Conservation (phyloP, 2,329 filamentous ascomycete genomes). For the Fusarium albosuccineum region DNA sequence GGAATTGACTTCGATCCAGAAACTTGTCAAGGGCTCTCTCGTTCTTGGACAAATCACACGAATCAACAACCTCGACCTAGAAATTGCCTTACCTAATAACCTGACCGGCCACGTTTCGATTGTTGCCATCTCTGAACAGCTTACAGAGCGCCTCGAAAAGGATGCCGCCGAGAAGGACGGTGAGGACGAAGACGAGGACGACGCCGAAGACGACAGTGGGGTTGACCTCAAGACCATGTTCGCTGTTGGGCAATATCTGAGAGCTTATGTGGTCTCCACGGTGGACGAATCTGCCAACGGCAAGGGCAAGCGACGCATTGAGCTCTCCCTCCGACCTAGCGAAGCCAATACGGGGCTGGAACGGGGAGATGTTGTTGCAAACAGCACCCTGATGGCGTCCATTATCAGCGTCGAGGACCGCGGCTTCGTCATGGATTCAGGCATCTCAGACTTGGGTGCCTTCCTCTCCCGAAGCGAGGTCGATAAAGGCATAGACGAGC, state of each 20-base stretch:
- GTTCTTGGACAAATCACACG: conserved; percentile 88
- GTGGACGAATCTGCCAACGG: conserved; percentile 71
- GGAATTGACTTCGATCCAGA: conserved; percentile 63
- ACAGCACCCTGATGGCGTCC: conserved; percentile 87
- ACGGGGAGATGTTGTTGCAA: conserved; percentile 78
- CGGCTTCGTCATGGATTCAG: conserved; percentile 92
- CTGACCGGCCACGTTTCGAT: conserved; percentile 90
- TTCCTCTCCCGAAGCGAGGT: conserved; percentile 91
- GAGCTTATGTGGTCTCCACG: conserved; percentile 85
- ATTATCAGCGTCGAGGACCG: conserved; percentile 96
- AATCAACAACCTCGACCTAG: conserved; percentile 83
- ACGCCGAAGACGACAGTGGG: conserved; percentile 62
- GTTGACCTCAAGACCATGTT: conserved; percentile 84
- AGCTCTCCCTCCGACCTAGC: conserved; percentile 85
- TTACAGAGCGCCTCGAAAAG: conserved; percentile 82
- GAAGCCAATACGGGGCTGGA: conserved; percentile 82
- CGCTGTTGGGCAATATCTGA: conserved; percentile 86
- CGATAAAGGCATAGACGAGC: conserved; percentile 72
- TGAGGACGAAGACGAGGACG: conserved; percentile 66
- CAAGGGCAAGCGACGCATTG: conserved; percentile 84
- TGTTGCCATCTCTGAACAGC: conserved; percentile 86
- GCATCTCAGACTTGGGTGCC: conserved; percentile 78
- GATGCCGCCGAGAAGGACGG: conserved; percentile 67
- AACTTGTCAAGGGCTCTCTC: conserved; percentile 85
- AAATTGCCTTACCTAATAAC: conserved; percentile 91